Base-by-base conservation (phyloP, 2,329 filamentous ascomycete genomes). In the Claviceps africana region DNA sequence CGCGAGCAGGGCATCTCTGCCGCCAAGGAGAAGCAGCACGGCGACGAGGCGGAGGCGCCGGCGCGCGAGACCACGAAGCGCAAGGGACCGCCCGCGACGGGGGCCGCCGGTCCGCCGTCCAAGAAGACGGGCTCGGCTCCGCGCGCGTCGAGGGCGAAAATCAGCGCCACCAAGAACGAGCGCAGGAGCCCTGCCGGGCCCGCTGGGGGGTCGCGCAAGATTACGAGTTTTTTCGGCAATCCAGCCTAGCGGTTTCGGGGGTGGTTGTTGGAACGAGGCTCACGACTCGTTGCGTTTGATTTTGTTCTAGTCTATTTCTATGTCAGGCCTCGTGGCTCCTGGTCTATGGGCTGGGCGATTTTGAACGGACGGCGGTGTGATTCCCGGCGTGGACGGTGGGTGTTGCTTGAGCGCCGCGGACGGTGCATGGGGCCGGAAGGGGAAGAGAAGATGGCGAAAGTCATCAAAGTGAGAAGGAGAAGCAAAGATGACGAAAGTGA, bases 191-290 rank as follows among this genome's bases (percentile, higher is more conserved):
- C n/a, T n/a, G n/a, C n/a, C n/a, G n/a, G n/a, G n/a, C n/a, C n/a
- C n/a, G n/a, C n/a, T n/a, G n/a, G n/a, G n/a, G n/a, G 69, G 2
- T 69, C 64, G 19, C 70, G 69, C 54, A 77, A 76, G 58, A 96
- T 97, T 64, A 88, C 86, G 42, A 94, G 93, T 59, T 96, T 94
- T 72, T 96, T 96, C 62, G 77, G 76, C 7, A 85, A 81, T 50
- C 71, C 69, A 53, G 65, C 70, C 8, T 51, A 42, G 30, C 22
- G 13, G 7, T 37, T 37, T n/a, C n/a, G n/a, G n/a, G n/a, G n/a
- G n/a, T n/a, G n/a, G n/a, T n/a, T n/a, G n/a, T n/a, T n/a, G n/a
- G n/a, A n/a, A n/a, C n/a, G n/a, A n/a, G n/a, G n/a, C n/a, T n/a
- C n/a, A n/a, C n/a, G n/a, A n/a, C n/a, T n/a, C n/a, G n/a, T n/a